phyloP scores from a whole-genome alignment of 257 asterid species.

The Fraxinus anomala region DNA sequence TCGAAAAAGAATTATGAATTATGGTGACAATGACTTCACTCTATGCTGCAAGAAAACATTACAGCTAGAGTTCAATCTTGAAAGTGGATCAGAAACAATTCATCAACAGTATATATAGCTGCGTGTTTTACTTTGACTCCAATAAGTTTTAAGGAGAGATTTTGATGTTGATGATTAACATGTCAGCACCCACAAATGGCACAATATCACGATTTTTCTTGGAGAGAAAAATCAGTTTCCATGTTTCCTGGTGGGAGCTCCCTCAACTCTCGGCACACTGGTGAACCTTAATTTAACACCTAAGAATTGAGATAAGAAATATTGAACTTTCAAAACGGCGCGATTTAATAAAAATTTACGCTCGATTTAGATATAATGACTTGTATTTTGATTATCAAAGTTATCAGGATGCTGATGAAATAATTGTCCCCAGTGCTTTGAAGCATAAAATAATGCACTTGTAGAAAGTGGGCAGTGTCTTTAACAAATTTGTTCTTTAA shows the following conservation, averaged over 20 bases:
- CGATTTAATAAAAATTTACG: too few species aligned
- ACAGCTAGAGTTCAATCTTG: conserved; percentile 4
- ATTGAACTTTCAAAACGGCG: too few species aligned
- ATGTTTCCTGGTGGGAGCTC: conserved; percentile 46
- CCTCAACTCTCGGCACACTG: conserved; percentile 41
- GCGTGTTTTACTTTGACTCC: background rate
- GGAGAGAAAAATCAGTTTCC: conserved; percentile 37
- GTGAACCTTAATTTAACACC: background rate
- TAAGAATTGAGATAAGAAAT: too few species aligned
- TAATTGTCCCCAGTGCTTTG: conserved; percentile 47
- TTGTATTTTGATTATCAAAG: background rate
- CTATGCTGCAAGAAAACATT: background rate
- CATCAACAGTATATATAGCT: background rate
- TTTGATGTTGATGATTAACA: conserved; percentile 16
- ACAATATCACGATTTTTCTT: conserved; percentile 33
- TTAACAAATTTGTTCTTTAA: conserved; percentile 33
- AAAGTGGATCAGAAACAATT: conserved; percentile 16
- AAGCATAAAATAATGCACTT: conserved; percentile 44
- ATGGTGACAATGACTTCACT: background rate
- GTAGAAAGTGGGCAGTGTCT: conserved; percentile 41
- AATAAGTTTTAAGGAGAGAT: conserved; percentile 11
- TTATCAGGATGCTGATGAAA: conserved; percentile 30
- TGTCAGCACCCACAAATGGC: conserved; percentile 19
- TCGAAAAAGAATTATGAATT: background rate
- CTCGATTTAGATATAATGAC: too few species aligned